A percentile compares a stretch with the other conserved stretches of the same genome.
These are phyloP conservation scores for Gaertneriomyces sp. DNA, from an alignment of 192 early-diverging fungal species.

Conservation along the genomic window DNA sequence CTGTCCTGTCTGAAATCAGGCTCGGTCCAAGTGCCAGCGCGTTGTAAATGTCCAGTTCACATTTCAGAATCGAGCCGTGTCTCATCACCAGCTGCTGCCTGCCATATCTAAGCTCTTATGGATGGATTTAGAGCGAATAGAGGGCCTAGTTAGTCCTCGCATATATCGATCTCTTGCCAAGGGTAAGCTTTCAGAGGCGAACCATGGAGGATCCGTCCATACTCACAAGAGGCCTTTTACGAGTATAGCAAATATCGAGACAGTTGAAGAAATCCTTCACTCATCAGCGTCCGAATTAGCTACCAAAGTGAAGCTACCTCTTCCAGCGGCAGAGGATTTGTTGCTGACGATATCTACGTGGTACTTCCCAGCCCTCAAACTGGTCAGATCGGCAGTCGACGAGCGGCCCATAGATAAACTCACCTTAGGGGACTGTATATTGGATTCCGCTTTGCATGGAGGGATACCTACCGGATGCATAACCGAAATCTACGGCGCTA, in stretches of 20 bases:
- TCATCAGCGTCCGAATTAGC: constrained; percentile 17
- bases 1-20: no score
- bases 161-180: neutral
- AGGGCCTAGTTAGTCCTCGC: neutral
- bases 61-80: no score
- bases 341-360: neutral
- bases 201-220: neutral
- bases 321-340: neutral
- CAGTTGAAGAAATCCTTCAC: constrained; percentile 14
- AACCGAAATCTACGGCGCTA: constrained; percentile 48
- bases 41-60: no score
- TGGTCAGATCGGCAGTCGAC: neutral
- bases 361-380: neutral
- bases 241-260: constrained; percentile 10
- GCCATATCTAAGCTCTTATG: no score
- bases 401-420: neutral
- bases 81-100: no score
- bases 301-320: neutral
- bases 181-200: neutral
- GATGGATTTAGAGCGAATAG: constrained; percentile 1
- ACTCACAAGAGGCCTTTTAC: neutral
- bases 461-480: constrained; percentile 27
- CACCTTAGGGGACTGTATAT: constrained; percentile 19
- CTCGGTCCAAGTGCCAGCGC: no score
- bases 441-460: constrained; percentile 33